Base-by-base conservation (phyloP, 2,329 filamentous ascomycete genomes). In the Cylindrodendrum hubeiense region DNA sequence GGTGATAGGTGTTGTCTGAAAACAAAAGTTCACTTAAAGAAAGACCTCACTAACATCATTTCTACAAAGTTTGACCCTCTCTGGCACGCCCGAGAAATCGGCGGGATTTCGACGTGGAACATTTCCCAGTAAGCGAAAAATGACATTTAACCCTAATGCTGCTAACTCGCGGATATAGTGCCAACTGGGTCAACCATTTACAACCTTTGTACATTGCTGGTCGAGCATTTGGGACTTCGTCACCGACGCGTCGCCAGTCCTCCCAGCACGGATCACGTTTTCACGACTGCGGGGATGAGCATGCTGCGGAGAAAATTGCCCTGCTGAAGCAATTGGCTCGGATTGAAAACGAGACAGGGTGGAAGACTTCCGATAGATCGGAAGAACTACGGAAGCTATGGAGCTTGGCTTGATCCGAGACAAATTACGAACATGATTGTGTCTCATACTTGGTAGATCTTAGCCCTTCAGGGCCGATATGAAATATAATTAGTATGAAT, bases 121-220 rank as follows among this genome's bases (percentile, higher is more conserved):
- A 46, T 49, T 9, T 65, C 44, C 15, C 65, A 67, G 65, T 67
- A 59, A 57, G 60, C 15, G 12, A 21, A 39, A 39, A 6, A 39
- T 39, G 6, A 7, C 37, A 17, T 5, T n/a, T 39, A n/a, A 9
- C 28, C 15, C 7, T 15, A 17, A n/a, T 7, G 37, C 15, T n/a
- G 15, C 15, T 39, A n/a, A 39, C 1, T n/a, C 8, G 15, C 7
- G 8, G 3, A n/a, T 47, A 12, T 17, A 66, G 66, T 19, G 59
- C 66, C 19, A 68, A 66, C 44, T 63, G 66, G 63, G 59, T 68
- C 9, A 68, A 63, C 30, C 66, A 68, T 22, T 37, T 68, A 0
- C 66, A 66, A 39, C 63, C 63, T 3, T 53, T 68, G 13, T 68
- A 60, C 51, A 63, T 68, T 13, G 66, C 66, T 3, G 66, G 66